These are phyloP conservation scores for Russula brevipes DNA, from an alignment of 768 basidiomycete genomes.

Conservation along the genomic window DNA sequence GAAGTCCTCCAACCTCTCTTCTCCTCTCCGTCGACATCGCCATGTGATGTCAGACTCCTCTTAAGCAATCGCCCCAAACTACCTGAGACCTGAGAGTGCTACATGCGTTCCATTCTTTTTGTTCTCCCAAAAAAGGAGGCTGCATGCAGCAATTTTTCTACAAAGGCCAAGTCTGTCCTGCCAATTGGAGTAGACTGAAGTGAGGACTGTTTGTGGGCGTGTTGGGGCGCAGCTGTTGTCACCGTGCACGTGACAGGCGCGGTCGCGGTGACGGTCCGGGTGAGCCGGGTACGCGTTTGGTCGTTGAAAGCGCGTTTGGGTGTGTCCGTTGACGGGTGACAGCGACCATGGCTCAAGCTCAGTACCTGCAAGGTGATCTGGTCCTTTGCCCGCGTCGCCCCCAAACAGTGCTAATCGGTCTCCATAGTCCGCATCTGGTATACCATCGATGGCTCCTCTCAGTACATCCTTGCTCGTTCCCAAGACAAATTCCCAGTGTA, in stretches of 20 bases:
- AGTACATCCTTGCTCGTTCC: slow-evolving; percentile 71
- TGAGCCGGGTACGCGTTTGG: slow-evolving; percentile 15
- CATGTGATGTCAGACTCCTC: no score
- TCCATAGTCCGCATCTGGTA: slow-evolving; percentile 60
- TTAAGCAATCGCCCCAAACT: no score
- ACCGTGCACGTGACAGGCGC: slow-evolving; percentile 18
- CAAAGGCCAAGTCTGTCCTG: no score
- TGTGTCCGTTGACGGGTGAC: background rate
- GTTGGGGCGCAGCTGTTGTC: no score
- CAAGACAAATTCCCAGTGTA: slow-evolving; percentile 38
- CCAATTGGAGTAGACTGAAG: no score
- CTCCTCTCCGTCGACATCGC: no score
- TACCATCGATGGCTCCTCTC: slow-evolving; percentile 67
- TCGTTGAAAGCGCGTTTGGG: slow-evolving; percentile 2
- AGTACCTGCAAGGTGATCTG: slow-evolving; percentile 19
- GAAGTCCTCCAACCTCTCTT: no score
- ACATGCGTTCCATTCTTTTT: no score
- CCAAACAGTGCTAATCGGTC: background rate
- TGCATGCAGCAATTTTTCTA: no score
- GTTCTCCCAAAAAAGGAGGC: no score
- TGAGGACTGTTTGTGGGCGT: no score
- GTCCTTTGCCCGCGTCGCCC: background rate
- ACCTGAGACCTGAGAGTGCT: no score
- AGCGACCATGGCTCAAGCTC: slow-evolving; percentile 2
- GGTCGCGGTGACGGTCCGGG: slow-evolving; percentile 21